Percentiles rank a stretch among this genome's conserved stretches.
Evolutionary conservation across 176 grass and related monocot genomes (phyloP).

Genomic region (Bonia amplexicaulis): DNA sequence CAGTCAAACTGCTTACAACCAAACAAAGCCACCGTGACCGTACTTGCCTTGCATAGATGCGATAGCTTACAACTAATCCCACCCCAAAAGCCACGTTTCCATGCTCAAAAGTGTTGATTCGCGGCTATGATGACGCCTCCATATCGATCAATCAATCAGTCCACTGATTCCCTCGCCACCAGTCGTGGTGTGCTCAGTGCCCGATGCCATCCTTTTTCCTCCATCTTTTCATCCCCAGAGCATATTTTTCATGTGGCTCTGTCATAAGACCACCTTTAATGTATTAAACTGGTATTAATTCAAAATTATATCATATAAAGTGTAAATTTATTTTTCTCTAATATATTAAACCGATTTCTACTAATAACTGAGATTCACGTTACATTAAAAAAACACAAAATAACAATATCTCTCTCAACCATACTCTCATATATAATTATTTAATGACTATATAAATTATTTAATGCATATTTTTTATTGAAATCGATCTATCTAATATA

Average conservation of each 20-base stretch:
- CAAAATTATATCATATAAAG: too few relatives aligned
- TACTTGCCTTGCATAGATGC: neutral
- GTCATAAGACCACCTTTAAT: neutral
- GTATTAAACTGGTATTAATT: too few relatives aligned
- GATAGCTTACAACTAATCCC: conserved; percentile 23
- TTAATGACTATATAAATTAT: too few relatives aligned
- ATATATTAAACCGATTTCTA: too few relatives aligned
- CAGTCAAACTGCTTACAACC: neutral
- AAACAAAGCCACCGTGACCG: neutral
- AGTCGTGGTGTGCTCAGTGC: conserved; percentile 1
- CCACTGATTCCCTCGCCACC: conserved; percentile 36
- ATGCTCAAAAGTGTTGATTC: conserved; percentile 26
- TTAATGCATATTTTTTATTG: too few relatives aligned
- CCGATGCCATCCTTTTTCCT: conserved; percentile 12
- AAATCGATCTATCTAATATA: too few relatives aligned
- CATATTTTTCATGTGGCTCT: neutral
- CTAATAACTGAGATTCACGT: too few relatives aligned
- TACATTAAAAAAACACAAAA: too few relatives aligned
- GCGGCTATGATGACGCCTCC: neutral
- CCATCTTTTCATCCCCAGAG: neutral
- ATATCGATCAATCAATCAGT: conserved; percentile 5
- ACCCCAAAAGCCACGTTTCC: conserved; percentile 30
- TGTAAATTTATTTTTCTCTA: too few relatives aligned
- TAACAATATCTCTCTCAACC: too few relatives aligned
- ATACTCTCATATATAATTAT: too few relatives aligned